A percentile compares a stretch with the other conserved stretches of the same genome.
phyloP scores from a whole-genome alignment of 2,329 filamentous ascomycete species.

The Ploettnerulaceae sp. region DNA sequence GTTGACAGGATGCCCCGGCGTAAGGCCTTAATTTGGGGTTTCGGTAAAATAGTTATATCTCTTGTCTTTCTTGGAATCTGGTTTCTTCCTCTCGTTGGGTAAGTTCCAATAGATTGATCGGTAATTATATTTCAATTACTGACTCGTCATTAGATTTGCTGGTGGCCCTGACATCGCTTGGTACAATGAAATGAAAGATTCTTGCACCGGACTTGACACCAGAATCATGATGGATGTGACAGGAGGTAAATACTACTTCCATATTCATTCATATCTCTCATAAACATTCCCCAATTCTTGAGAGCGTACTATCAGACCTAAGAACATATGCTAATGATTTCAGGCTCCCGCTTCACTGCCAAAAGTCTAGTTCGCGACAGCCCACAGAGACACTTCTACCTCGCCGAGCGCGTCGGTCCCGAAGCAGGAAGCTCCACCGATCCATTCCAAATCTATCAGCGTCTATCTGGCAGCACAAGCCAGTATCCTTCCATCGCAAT shows the following conservation, averaged over 20 bases:
- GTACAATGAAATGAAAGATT: slow-evolving; percentile 22
- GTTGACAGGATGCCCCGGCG: neutral
- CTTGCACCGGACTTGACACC: slow-evolving; percentile 20
- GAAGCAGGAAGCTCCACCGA: neutral
- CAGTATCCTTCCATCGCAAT: slow-evolving; percentile 1
- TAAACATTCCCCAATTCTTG: neutral
- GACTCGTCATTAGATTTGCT: neutral
- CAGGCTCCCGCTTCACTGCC: neutral
- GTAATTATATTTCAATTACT: too few species aligned
- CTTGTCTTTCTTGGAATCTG: neutral
- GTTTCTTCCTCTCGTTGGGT: slow-evolving; percentile 9
- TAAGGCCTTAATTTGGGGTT: neutral
- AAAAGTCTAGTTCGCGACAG: neutral
- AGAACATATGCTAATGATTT: neutral
- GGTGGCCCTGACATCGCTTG: slow-evolving; percentile 12
- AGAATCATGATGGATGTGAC: slow-evolving; percentile 17
- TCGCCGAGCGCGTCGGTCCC: slow-evolving; percentile 7
- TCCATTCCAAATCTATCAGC: slow-evolving; percentile 14
- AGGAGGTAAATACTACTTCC: neutral
- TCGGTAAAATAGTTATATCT: neutral
- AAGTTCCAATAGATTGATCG: too few species aligned
- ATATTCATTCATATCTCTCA: neutral
- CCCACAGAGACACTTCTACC: slow-evolving; percentile 1
- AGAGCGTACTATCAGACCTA: neutral
- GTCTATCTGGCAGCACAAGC: slow-evolving; percentile 4